Percentiles rank a stretch among this genome's conserved stretches.
phyloP scores from a whole-genome alignment of 140 eudicot genomes.

The Erigeron philadelphicus region DNA sequence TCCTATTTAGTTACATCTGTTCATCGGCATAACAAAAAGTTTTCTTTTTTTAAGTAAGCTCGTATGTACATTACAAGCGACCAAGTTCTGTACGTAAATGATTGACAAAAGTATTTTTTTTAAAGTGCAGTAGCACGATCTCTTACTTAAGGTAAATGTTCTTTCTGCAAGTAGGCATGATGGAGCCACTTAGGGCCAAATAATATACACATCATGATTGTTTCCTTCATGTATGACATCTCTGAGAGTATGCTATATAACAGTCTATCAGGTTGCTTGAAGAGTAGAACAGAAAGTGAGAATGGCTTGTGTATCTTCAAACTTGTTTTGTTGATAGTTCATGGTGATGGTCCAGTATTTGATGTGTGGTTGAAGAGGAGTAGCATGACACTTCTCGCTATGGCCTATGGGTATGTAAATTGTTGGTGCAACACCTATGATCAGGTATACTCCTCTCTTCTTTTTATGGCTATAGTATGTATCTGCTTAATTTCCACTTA shows the following conservation, averaged over 20 bases:
- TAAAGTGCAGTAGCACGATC: no score
- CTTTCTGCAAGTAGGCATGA: background rate
- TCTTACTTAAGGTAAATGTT: background rate
- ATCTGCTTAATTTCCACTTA: background rate
- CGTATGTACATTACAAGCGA: no score
- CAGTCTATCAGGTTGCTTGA: background rate
- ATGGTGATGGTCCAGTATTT: constrained; percentile 44
- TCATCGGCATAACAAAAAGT: no score
- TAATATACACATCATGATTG: background rate
- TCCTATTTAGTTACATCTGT: no score
- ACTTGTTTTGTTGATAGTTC: background rate
- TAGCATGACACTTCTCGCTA: constrained; percentile 44
- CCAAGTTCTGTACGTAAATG: no score
- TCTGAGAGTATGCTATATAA: constrained; percentile 42
- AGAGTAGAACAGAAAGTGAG: background rate
- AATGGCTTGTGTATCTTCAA: background rate
- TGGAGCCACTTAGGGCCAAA: background rate
- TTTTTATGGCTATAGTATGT: background rate
- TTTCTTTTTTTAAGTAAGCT: no score
- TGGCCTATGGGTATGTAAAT: constrained; percentile 69
- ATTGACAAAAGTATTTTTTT: no score
- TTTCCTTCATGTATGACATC: constrained; percentile 84
- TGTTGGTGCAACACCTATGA: constrained; percentile 67
- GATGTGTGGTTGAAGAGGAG: constrained; percentile 77
- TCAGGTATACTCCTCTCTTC: constrained; percentile 47